Evolutionary conservation across 2,329 filamentous ascomycete species (phyloP).

Genomic region (Pyricularia pennisetigena): DNA sequence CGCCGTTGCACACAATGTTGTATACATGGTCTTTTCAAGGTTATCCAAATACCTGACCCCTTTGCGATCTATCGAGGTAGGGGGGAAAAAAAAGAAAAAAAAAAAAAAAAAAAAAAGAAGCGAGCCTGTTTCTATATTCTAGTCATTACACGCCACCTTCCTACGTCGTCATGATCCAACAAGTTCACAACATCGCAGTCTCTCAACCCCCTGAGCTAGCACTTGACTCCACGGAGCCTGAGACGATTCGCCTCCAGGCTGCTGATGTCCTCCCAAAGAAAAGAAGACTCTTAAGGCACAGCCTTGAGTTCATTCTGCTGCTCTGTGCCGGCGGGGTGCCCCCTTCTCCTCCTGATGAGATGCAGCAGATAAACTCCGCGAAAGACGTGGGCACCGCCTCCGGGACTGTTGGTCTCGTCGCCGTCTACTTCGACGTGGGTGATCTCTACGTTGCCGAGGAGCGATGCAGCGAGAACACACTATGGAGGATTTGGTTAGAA

Average conservation of each 20-base stretch:
- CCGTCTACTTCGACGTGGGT: conserved; percentile 9
- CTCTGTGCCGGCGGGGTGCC: background rate
- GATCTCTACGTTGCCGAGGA: conserved; percentile 24
- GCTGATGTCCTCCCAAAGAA: background rate
- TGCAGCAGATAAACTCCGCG: conserved; percentile 6
- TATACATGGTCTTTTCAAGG: too few species aligned
- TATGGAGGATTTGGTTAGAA: background rate
- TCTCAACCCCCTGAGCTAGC: background rate
- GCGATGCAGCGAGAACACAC: conserved; percentile 17
- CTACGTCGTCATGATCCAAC: background rate
- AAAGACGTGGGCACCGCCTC: background rate
- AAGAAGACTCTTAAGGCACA: background rate
- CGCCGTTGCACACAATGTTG: too few species aligned
- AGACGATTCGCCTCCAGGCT: background rate
- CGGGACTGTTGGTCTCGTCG: background rate
- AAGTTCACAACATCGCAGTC: background rate
- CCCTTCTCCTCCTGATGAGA: conserved; percentile 2
- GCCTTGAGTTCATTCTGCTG: background rate
- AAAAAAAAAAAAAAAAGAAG: background rate
- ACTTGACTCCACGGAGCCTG: background rate
- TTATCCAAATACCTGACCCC: too few species aligned
- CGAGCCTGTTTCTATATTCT: background rate
- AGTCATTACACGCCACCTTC: background rate
- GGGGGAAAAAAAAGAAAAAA: too few species aligned
- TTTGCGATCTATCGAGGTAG: too few species aligned